Conservation (phyloP, 2,329 filamentous ascomycete genomes). For the Xylariaceae sp. region DNA sequence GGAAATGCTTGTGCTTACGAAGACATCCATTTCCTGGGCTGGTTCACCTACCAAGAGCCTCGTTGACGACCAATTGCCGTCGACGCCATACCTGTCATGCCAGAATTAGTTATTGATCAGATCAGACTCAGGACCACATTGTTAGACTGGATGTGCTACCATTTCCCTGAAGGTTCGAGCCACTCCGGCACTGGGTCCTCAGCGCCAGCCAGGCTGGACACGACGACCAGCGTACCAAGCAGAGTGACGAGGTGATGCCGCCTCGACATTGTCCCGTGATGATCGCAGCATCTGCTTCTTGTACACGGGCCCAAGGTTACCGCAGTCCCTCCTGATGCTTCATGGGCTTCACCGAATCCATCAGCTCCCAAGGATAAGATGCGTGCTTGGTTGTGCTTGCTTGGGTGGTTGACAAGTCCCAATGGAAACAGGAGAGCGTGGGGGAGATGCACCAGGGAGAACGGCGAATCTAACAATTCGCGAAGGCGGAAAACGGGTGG, state of each 20-base stretch:
- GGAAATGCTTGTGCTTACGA: constrained; percentile 62
- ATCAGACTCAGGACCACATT: not conserved
- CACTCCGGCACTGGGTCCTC: constrained; percentile 26
- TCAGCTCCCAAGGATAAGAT: constrained; percentile 19
- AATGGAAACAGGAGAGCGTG: not conserved
- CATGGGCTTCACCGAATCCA: constrained; percentile 28
- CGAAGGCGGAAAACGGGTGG: constrained; percentile 10
- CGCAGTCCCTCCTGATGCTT: constrained; percentile 27
- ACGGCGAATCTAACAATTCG: constrained; percentile 4
- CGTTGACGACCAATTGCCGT: constrained; percentile 69
- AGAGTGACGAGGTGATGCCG: constrained; percentile 21
- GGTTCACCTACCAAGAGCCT: constrained; percentile 47
- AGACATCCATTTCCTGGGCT: constrained; percentile 48
- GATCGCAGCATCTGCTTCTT: constrained; percentile 26
- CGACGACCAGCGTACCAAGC: constrained; percentile 26
- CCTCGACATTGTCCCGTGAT: constrained; percentile 29
- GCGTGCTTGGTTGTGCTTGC: not conserved
- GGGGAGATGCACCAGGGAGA: constrained; percentile 7
- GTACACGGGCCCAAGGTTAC: constrained; percentile 31
- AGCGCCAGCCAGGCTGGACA: constrained; percentile 25
- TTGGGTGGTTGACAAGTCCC: not conserved
- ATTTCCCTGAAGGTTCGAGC: constrained; percentile 32
- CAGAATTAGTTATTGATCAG: constrained; percentile 21
- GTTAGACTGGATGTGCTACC: constrained; percentile 24
- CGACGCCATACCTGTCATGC: constrained; percentile 35